phyloP scores from a whole-genome alignment of 106 monocot species.

The Dendrobium huoshanense region DNA sequence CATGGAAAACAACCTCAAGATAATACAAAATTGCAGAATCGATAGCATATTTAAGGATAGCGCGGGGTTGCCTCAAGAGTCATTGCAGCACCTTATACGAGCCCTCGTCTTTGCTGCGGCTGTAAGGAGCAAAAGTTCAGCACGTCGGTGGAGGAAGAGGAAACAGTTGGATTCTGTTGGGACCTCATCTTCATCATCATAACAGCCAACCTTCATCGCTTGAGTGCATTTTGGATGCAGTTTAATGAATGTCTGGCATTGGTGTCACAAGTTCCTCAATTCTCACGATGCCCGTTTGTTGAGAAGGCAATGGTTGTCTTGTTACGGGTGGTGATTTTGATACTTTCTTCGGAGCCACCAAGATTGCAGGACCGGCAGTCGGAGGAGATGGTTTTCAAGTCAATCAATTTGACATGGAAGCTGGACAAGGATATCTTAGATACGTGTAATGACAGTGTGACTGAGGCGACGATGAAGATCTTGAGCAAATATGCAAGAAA shows the following conservation, averaged over 20 bases:
- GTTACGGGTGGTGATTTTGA: constrained; percentile 43
- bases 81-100: constrained; percentile 48
- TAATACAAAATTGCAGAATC: too few species aligned
- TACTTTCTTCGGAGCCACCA: constrained; percentile 27
- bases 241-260: constrained; percentile 52
- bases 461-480: constrained; percentile 27
- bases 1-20: too few species aligned
- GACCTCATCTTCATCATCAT: constrained; percentile 56
- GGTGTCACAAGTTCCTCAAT: constrained; percentile 59
- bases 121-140: constrained; percentile 85
- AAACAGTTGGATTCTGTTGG: constrained; percentile 84
- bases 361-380: constrained; percentile 25
- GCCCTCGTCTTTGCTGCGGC: constrained; percentile 73
- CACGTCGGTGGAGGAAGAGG: constrained; percentile 79
- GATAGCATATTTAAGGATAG: too few species aligned
- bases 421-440: constrained; percentile 86
- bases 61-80: too few species aligned
- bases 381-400: constrained; percentile 80
- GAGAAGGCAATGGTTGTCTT: constrained; percentile 74
- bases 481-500: constrained; percentile 23
- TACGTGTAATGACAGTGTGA: constrained; percentile 58
- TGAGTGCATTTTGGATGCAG: constrained; percentile 66
- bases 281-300: constrained; percentile 73
- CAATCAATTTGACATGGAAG: constrained; percentile 71
- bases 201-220: constrained; percentile 41